Percentiles rank a stretch among this genome's conserved stretches.
Evolutionary conservation across 179 eudicot species (phyloP).

Genomic region (Sideroxylon spinosum): DNA sequence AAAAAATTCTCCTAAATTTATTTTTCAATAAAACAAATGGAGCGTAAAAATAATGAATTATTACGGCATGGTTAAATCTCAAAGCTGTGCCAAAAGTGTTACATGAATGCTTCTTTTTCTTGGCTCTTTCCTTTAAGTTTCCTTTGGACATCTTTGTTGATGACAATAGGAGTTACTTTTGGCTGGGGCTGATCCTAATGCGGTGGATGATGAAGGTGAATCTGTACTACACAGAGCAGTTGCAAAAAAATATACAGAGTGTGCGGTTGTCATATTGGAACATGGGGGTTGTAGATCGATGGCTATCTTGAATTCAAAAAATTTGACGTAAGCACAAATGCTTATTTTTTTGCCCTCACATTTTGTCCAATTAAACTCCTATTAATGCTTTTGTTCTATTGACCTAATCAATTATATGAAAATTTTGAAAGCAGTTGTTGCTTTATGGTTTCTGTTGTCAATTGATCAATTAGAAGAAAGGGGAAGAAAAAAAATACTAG

Average conservation of each 20-base stretch:
- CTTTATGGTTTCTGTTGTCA: neutral
- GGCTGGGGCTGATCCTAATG: conserved; percentile 99
- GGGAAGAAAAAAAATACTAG: neutral
- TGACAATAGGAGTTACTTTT: conserved; percentile 73
- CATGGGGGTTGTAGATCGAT: conserved; percentile 91
- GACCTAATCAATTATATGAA: neutral
- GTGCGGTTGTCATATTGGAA: conserved; percentile 89
- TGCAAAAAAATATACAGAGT: conserved; percentile 82
- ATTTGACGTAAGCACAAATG: conserved; percentile 71
- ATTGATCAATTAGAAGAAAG: neutral
- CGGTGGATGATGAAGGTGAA: conserved; percentile 98
- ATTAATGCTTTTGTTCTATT: neutral
- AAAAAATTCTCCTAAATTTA: too few species aligned
- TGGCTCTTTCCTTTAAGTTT: neutral
- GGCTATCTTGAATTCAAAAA: conserved; percentile 71
- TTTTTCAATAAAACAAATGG: too few species aligned
- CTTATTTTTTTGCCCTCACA: neutral
- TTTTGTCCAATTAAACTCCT: neutral
- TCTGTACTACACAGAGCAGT: conserved; percentile 92
- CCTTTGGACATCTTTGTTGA: conserved; percentile 17
- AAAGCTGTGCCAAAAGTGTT: neutral
- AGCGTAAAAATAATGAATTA: neutral
- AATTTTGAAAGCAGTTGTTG: neutral
- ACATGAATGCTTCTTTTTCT: neutral
- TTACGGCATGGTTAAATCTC: neutral